These are phyloP conservation scores for Diplodia sapinea DNA, from an alignment of 2,329 filamentous ascomycete species.

Conservation along the genomic window DNA sequence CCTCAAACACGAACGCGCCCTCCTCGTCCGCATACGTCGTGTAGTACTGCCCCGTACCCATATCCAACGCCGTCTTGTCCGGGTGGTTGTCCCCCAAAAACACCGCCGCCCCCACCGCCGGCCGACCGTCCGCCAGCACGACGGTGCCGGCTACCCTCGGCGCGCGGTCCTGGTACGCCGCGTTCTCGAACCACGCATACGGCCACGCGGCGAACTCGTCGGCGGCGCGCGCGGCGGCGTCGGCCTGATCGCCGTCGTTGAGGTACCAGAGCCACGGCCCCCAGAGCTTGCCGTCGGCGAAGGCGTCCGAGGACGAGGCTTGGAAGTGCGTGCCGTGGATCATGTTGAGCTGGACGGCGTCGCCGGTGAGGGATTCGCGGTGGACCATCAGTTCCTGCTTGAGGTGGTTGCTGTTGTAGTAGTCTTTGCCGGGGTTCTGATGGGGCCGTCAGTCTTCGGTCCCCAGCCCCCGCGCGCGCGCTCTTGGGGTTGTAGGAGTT, in stretches of 20 bases:
- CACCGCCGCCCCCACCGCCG: constrained; percentile 56
- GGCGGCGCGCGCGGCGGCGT: constrained; percentile 50
- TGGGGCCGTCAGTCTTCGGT: not conserved
- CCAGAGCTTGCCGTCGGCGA: constrained; percentile 48
- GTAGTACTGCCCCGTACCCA: constrained; percentile 57
- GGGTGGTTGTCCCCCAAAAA: constrained; percentile 58
- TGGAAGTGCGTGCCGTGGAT: constrained; percentile 60
- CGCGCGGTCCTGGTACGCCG: constrained; percentile 57
- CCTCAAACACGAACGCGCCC: constrained; percentile 52
- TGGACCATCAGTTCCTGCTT: constrained; percentile 61
- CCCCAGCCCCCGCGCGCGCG: not conserved
- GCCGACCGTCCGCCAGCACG: constrained; percentile 55
- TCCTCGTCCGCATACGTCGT: constrained; percentile 52
- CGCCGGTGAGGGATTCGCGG: constrained; percentile 57
- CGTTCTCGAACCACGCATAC: constrained; percentile 57
- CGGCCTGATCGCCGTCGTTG: constrained; percentile 55
- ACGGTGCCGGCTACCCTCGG: constrained; percentile 52
- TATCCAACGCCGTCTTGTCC: constrained; percentile 54
- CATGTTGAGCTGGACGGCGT: constrained; percentile 61
- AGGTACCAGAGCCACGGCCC: constrained; percentile 51
- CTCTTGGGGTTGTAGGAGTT: too few species aligned
- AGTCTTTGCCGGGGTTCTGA: constrained; percentile 30
- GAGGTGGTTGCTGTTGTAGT: constrained; percentile 57
- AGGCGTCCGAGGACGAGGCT: constrained; percentile 47
- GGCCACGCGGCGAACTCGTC: constrained; percentile 55